phyloP scores from a whole-genome alignment of 495 filamentous ascomycete genomes.

The Mytilinidion resinicola region DNA sequence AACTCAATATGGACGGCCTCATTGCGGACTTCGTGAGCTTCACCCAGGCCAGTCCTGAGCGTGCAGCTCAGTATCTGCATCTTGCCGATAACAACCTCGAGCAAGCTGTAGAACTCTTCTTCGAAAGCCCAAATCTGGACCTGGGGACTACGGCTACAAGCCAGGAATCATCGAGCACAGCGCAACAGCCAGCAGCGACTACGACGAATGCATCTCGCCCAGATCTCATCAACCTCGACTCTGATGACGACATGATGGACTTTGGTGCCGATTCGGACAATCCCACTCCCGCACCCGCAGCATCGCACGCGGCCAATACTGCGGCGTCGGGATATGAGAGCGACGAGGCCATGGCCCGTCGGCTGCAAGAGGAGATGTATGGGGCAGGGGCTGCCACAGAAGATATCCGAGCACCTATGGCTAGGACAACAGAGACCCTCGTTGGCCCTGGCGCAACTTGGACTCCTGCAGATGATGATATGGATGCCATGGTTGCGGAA shows the following conservation, averaged over 20 bases:
- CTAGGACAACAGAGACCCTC: slow-evolving; percentile 82
- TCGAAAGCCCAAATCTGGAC: slow-evolving; percentile 66
- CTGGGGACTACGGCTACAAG: slow-evolving; percentile 35
- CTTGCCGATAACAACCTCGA: slow-evolving; percentile 74
- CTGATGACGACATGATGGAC: slow-evolving; percentile 45
- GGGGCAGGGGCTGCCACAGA: slow-evolving; percentile 42
- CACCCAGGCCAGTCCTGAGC: slow-evolving; percentile 56
- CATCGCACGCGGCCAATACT: neutral
- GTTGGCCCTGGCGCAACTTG: slow-evolving; percentile 62
- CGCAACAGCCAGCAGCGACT: slow-evolving; percentile 21
- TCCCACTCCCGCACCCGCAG: slow-evolving; percentile 5
- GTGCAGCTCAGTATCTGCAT: slow-evolving; percentile 71
- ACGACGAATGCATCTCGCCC: slow-evolving; percentile 42
- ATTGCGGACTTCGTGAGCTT: slow-evolving; percentile 60
- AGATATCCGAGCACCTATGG: slow-evolving; percentile 85
- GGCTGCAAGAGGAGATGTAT: slow-evolving; percentile 89
- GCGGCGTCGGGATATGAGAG: slow-evolving; percentile 48
- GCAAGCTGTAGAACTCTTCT: slow-evolving; percentile 85
- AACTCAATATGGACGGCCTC: slow-evolving; percentile 57
- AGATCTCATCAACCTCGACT: slow-evolving; percentile 66
- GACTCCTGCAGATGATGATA: slow-evolving; percentile 42
- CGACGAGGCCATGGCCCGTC: slow-evolving; percentile 87
- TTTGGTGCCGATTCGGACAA: slow-evolving; percentile 8
- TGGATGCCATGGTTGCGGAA: slow-evolving; percentile 57
- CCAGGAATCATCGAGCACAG: slow-evolving; percentile 29